Percentiles rank a stretch among this genome's conserved stretches.
phyloP scores from a whole-genome alignment of 306 rosid genomes.

The Quercus ilex region DNA sequence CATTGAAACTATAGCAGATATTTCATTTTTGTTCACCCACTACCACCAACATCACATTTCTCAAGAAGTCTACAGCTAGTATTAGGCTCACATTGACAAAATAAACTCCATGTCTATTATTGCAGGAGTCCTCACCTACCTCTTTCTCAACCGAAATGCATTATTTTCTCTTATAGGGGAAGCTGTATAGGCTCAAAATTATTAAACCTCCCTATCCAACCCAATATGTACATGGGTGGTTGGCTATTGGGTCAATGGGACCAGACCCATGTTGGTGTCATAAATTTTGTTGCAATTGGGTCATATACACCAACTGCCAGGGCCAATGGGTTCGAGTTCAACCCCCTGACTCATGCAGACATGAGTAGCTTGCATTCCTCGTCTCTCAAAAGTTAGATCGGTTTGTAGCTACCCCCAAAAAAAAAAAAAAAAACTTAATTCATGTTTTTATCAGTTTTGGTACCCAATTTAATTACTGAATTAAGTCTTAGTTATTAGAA shows the following conservation, averaged over 20 bases:
- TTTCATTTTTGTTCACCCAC: slow-evolving; percentile 8
- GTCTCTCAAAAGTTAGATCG: too few species aligned
- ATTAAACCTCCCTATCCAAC: neutral
- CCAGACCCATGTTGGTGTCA: neutral
- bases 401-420: too few species aligned
- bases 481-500: too few species aligned
- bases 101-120: neutral
- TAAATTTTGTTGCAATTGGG: neutral
- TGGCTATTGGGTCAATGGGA: slow-evolving; percentile 8
- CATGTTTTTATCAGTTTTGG: too few species aligned
- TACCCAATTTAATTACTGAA: too few species aligned
- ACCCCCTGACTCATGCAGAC: too few species aligned
- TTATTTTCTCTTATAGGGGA: slow-evolving; percentile 29
- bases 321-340: neutral
- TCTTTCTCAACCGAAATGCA: slow-evolving; percentile 20
- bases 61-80: neutral
- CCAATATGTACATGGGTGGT: neutral
- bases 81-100: neutral
- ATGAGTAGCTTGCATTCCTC: too few species aligned
- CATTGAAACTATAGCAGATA: neutral
- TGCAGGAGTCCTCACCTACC: slow-evolving; percentile 21
- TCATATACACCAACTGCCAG: neutral
- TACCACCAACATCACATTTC: neutral
- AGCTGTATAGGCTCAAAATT: slow-evolving; percentile 14
- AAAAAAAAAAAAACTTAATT: too few species aligned